Conservation (phyloP, 192 early-diverging fungal genomes). For the Thamnidium elegans region DNA sequence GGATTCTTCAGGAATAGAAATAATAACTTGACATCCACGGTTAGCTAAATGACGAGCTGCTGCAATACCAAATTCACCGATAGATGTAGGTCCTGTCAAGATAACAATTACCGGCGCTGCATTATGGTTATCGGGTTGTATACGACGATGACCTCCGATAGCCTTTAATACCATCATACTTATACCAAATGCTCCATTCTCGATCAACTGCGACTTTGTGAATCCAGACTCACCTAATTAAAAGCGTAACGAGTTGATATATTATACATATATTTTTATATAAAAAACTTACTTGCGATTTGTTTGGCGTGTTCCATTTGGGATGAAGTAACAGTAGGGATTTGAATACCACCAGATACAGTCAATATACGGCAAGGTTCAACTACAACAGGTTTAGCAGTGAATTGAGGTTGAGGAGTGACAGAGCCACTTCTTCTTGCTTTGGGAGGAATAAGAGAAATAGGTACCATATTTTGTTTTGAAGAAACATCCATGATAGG, state of each 20-base stretch:
- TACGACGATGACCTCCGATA: constrained; percentile 71
- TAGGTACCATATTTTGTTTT: constrained; percentile 8
- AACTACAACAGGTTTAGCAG: background rate
- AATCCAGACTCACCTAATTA: constrained; percentile 53
- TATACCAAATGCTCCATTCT: constrained; percentile 73
- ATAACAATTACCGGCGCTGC: constrained; percentile 67
- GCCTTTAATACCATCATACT: constrained; percentile 73
- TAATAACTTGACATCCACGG: constrained; percentile 67
- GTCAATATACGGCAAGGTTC: background rate
- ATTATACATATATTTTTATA: background rate
- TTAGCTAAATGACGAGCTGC: constrained; percentile 78
- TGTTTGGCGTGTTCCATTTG: constrained; percentile 66
- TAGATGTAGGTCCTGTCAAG: constrained; percentile 71
- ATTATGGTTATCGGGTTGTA: constrained; percentile 76
- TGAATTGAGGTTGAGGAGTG: background rate
- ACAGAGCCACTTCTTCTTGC: constrained; percentile 2
- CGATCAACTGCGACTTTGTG: constrained; percentile 68
- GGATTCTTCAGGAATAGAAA: constrained; percentile 40
- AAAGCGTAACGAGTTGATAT: background rate
- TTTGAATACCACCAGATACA: constrained; percentile 43
- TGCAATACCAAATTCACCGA: constrained; percentile 68
- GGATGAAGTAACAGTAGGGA: constrained; percentile 56
- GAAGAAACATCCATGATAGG: background rate
- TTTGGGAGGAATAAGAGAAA: constrained; percentile 22
- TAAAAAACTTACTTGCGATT: constrained; percentile 31